phyloP scores from a whole-genome alignment of 768 basidiomycete genomes.

The Boletus rubropictus region DNA sequence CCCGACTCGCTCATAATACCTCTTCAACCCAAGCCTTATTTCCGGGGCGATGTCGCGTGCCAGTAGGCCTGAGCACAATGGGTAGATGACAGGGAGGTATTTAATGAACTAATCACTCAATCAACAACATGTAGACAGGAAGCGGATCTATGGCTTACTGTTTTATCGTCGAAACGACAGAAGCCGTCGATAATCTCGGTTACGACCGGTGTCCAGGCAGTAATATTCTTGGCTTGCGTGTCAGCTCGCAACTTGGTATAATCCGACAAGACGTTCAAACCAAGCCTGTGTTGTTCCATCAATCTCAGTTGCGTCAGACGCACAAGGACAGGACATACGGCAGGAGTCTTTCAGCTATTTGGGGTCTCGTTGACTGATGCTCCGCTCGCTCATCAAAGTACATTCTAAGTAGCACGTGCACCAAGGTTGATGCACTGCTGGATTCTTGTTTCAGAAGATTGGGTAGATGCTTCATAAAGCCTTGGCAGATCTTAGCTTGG shows the following conservation, averaged over 20 bases:
- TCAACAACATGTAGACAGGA: slow-evolving; percentile 2
- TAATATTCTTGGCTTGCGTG: slow-evolving; percentile 89
- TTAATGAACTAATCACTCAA: slow-evolving; percentile 59
- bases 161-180: slow-evolving; percentile 82
- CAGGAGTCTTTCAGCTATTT: slow-evolving; percentile 67
- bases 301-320: not conserved
- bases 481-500: slow-evolving; percentile 36
- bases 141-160: slow-evolving; percentile 51
- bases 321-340: slow-evolving; percentile 42
- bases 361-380: slow-evolving; percentile 76
- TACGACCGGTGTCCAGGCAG: slow-evolving; percentile 99
- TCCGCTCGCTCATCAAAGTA: slow-evolving; percentile 87
- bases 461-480: slow-evolving; percentile 99
- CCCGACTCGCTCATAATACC: slow-evolving; percentile 78
- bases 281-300: slow-evolving; percentile 50
- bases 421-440: slow-evolving; percentile 90
- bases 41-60: slow-evolving; percentile 78
- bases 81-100: slow-evolving; percentile 89
- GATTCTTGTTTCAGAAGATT: slow-evolving; percentile 98
- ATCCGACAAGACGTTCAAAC: slow-evolving; percentile 81
- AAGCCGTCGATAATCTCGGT: slow-evolving; percentile 90
- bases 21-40: slow-evolving; percentile 71
- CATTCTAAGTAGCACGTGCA: slow-evolving; percentile 89
- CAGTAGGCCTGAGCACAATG: slow-evolving; percentile 79
- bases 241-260: slow-evolving; percentile 87